A percentile compares a stretch with the other conserved stretches of the same genome.
Evolutionary conservation across 495 filamentous ascomycete genomes (phyloP).

Genomic region (Durotheca rogersii): DNA sequence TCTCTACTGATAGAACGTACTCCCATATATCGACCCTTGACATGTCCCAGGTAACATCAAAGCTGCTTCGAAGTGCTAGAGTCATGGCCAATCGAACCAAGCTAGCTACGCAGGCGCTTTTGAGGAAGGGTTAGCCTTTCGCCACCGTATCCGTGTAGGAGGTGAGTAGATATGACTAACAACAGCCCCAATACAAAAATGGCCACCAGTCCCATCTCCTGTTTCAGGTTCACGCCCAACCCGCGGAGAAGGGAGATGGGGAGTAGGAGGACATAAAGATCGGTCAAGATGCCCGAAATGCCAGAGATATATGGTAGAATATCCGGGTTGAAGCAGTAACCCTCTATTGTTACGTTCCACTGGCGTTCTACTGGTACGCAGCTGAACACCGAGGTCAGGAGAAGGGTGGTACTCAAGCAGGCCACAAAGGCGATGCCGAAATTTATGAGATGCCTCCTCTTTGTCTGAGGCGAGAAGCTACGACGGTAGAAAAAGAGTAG

Average conservation of each 20-base stretch:
- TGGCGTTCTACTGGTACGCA: neutral
- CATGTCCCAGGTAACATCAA: neutral
- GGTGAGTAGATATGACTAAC: neutral
- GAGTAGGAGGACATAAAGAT: neutral
- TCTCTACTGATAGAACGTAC: no score
- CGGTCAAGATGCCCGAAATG: neutral
- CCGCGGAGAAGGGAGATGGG: neutral
- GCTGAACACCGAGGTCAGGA: neutral
- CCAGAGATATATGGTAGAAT: neutral
- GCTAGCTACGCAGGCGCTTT: neutral
- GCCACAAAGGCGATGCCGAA: neutral
- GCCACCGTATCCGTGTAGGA: neutral
- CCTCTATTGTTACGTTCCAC: neutral
- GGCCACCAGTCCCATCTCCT: neutral
- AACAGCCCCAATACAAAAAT: neutral
- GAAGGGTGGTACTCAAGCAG: neutral
- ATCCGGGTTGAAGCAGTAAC: neutral
- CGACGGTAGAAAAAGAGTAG: neutral
- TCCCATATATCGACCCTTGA: neutral
- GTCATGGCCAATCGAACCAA: neutral
- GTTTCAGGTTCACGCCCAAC: neutral
- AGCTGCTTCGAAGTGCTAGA: neutral
- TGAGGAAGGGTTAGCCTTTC: neutral
- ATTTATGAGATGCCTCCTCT: neutral
- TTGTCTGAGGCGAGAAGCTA: neutral